Base-by-base conservation (phyloP, 2,329 filamentous ascomycete genomes). In the Orbilia ellipsospora region DNA sequence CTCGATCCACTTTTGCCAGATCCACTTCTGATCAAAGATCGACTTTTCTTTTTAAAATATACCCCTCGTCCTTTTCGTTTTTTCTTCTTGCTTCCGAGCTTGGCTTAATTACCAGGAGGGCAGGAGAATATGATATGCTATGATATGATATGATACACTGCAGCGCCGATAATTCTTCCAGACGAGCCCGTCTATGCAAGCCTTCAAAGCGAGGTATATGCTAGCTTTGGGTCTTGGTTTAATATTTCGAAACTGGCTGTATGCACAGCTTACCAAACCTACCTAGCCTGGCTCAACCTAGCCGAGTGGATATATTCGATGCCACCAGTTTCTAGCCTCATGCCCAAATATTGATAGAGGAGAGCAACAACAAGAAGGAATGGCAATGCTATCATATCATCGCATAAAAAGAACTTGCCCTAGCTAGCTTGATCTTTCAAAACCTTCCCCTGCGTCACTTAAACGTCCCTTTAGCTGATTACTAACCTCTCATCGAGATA, bases 251-350 rank as follows among this genome's bases (percentile, higher is more conserved):
- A 36, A 36, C 10, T 36, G 31, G 31, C 31, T 36, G 31, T 51
- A 64, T 64, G 61, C 61, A 55, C 55, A 28, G 64, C 28, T 60
- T 68, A 68, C 64, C 50, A 60, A 50, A 44, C 52, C 48, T 52
- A 45, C 55, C 62, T 65, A 45, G 54, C 31, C 31, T 36, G 31
- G 31, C 23, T 2, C 31, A 36, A 36, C 31, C 31, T 10, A 10
- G 31, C 31, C 31, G 31, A 10, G 31, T 36, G 31, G 31, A 65
- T 50, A 42, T 16, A 18, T 50, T 45, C 61, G n/a, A 50, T 36
- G 23, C 31, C 31, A 36, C 10, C 23, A 36, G 6, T 36, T 1
- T 36, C 31, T 36, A 7, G 31, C 31, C 31, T 36, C 31, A 36
- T 36, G 1, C 31, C 5, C 31, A 20, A 26, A 45, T 45, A 67